Percentiles rank a stretch among this genome's conserved stretches.
phyloP scores from a whole-genome alignment of 1,284 basidiomycete species.

The Puccinia horiana region DNA sequence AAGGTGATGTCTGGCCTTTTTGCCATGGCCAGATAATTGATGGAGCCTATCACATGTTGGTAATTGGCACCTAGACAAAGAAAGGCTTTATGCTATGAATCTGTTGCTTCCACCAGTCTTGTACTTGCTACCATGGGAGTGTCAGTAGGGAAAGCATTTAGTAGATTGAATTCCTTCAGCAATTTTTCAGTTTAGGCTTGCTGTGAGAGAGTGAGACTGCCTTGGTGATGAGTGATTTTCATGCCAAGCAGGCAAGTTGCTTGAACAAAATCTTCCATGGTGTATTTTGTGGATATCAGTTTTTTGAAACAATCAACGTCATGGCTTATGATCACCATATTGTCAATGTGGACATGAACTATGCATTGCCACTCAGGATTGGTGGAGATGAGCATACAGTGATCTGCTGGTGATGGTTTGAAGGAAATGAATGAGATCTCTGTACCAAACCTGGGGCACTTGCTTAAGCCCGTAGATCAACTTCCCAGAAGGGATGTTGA shows the following conservation, averaged over 20 bases:
- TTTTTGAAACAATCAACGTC: not conserved
- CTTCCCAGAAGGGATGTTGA: too few species aligned
- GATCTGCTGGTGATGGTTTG: not conserved
- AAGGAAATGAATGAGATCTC: not conserved
- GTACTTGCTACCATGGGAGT: not conserved
- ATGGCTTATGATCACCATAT: not conserved
- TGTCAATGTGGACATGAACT: not conserved
- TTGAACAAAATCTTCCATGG: not conserved
- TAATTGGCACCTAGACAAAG: not conserved
- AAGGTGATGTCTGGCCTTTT: not conserved
- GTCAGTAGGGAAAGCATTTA: not conserved
- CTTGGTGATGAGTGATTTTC: not conserved
- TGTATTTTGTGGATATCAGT: not conserved
- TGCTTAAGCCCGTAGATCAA: slow-evolving; percentile 15
- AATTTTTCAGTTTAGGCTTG: not conserved
- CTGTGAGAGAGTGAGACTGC: not conserved
- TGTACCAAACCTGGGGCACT: not conserved
- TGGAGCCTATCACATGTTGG: not conserved
- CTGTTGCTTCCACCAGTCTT: too few species aligned
- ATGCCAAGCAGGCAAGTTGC: not conserved
- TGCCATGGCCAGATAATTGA: not conserved
- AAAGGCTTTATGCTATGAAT: not conserved
- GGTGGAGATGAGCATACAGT: not conserved
- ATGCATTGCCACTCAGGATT: not conserved
- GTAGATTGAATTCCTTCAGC: not conserved